Conservation (phyloP, 345 rosid species). For the Anastatica hierochuntica region DNA sequence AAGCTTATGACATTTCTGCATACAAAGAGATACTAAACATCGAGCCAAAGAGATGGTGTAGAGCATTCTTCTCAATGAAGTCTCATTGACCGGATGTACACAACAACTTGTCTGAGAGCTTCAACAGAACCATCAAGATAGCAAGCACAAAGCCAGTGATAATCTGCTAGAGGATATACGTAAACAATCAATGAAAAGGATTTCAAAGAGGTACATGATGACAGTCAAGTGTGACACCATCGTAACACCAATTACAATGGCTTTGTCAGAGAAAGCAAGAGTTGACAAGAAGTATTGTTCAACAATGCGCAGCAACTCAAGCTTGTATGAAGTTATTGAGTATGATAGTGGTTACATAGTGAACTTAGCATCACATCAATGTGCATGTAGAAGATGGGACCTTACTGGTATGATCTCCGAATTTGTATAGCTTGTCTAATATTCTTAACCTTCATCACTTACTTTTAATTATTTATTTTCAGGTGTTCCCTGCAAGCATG, state of each 20-base stretch:
- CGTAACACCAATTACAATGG: background rate
- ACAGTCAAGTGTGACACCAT: background rate
- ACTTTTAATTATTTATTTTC: too few species aligned
- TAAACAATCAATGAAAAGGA: background rate
- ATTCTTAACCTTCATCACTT: too few species aligned
- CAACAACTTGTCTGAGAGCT: background rate
- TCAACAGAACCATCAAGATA: background rate
- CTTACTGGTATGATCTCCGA: background rate
- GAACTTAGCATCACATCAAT: background rate
- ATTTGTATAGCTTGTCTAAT: too few species aligned
- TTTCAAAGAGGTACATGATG: background rate
- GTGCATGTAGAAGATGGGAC: background rate
- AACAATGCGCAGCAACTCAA: background rate
- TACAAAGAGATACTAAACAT: background rate
- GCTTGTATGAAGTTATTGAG: background rate
- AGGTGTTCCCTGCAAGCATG: background rate
- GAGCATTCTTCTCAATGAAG: too few species aligned
- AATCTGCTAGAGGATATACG: background rate
- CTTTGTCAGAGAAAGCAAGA: background rate
- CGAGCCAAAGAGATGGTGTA: too few species aligned
- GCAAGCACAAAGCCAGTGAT: background rate
- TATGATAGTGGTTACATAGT: background rate
- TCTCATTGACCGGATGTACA: background rate
- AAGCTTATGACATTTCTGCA: background rate
- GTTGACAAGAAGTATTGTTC: background rate